Evolutionary conservation across 1,139 yeast species (phyloP).

Genomic region (Pichia sp.): DNA sequence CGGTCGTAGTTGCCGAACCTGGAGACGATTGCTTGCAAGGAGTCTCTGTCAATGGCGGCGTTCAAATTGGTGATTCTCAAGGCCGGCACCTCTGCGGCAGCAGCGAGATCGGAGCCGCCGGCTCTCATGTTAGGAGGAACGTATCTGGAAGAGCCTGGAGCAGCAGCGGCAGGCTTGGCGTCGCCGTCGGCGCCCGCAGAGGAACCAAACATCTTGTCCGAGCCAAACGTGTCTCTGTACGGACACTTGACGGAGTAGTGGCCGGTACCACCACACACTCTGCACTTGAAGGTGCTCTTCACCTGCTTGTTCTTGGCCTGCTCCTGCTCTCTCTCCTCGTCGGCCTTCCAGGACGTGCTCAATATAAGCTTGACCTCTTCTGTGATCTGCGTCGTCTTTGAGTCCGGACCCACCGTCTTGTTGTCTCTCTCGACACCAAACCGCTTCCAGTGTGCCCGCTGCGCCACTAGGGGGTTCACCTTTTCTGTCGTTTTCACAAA

Average conservation of each 20-base stretch:
- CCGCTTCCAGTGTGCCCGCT: slow-evolving; percentile 69
- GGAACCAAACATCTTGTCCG: slow-evolving; percentile 33
- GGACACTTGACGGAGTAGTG: slow-evolving; percentile 97
- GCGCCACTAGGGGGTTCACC: slow-evolving; percentile 74
- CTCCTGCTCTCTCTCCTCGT: slow-evolving; percentile 56
- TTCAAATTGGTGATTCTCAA: slow-evolving; percentile 90
- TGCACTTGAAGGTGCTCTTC: slow-evolving; percentile 54
- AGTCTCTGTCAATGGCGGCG: slow-evolving; percentile 39
- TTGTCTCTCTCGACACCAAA: slow-evolving; percentile 79
- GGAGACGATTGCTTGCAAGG: slow-evolving; percentile 72
- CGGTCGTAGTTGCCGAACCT: slow-evolving; percentile 74
- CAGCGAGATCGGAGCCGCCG: slow-evolving; percentile 22
- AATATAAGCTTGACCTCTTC: slow-evolving; percentile 65
- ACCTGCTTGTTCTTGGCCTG: slow-evolving; percentile 39
- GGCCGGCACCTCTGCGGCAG: slow-evolving; percentile 72
- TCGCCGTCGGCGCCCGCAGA: slow-evolving; percentile 23
- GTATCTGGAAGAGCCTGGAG: slow-evolving; percentile 40
- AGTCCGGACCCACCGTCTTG: slow-evolving; percentile 76
- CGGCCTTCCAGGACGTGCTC: slow-evolving; percentile 67
- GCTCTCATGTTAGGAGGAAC: slow-evolving; percentile 80
- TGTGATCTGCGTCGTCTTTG: slow-evolving; percentile 83
- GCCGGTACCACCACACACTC: slow-evolving; percentile 84
- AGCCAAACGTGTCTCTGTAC: slow-evolving; percentile 82
- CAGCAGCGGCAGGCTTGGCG: slow-evolving; percentile 36
- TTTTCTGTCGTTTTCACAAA: slow-evolving; percentile 74